Conservation (phyloP, 2,329 filamentous ascomycete species). For the Aspergillus novofumigatus region DNA sequence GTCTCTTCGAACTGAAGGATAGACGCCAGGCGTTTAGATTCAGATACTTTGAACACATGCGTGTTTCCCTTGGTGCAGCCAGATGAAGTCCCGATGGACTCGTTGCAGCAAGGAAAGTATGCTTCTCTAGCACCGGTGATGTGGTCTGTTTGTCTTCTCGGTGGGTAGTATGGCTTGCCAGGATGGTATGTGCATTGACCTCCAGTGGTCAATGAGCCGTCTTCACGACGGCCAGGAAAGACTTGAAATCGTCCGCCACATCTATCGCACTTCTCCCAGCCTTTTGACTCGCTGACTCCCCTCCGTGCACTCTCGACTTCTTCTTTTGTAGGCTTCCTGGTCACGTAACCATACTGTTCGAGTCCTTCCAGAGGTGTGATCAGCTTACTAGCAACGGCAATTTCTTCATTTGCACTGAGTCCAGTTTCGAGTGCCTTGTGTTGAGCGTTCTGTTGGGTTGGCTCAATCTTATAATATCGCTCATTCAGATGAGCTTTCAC, state of each 20-base stretch:
- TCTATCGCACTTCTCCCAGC: slow-evolving; percentile 85
- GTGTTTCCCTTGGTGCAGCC: slow-evolving; percentile 69
- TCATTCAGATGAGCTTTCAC: slow-evolving; percentile 43
- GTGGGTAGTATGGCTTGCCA: slow-evolving; percentile 62
- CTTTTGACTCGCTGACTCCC: slow-evolving; percentile 63
- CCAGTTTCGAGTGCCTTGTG: slow-evolving; percentile 64
- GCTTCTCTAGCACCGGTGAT: slow-evolving; percentile 56
- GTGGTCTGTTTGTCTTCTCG: slow-evolving; percentile 50
- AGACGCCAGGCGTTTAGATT: slow-evolving; percentile 69
- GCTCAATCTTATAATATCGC: slow-evolving; percentile 33
- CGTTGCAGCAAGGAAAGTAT: slow-evolving; percentile 74
- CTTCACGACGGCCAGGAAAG: slow-evolving; percentile 75
- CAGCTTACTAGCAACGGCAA: slow-evolving; percentile 59
- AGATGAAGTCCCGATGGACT: slow-evolving; percentile 64
- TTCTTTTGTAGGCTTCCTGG: slow-evolving; percentile 58
- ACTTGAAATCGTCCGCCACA: slow-evolving; percentile 85
- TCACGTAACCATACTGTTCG: slow-evolving; percentile 71
- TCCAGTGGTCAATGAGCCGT: slow-evolving; percentile 71
- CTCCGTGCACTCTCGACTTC: slow-evolving; percentile 64
- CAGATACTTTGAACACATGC: slow-evolving; percentile 84
- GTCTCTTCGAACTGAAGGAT: slow-evolving; percentile 78
- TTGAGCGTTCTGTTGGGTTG: slow-evolving; percentile 29
- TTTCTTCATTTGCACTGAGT: slow-evolving; percentile 63
- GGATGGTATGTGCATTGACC: slow-evolving; percentile 79
- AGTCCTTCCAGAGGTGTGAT: slow-evolving; percentile 62